Percentiles rank a stretch among this genome's conserved stretches.
Conservation (phyloP, 169 alveolate species). For the Plasmodium relictum region DNA sequence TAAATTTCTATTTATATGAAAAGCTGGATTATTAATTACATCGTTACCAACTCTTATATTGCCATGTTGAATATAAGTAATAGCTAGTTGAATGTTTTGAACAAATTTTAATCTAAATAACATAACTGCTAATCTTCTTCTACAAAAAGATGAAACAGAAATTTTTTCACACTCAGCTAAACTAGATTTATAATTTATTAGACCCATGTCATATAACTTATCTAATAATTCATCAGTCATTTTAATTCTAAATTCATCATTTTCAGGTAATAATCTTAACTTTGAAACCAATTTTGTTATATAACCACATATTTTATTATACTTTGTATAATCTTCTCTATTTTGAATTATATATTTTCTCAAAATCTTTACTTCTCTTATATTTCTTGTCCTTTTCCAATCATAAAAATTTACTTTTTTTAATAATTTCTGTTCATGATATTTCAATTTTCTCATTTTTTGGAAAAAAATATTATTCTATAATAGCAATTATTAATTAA, state of each 20-base stretch:
- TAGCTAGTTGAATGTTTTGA: slow-evolving; percentile 95
- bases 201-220: slow-evolving; percentile 96
- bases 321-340: slow-evolving; percentile 97
- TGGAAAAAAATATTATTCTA: not conserved
- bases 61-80: slow-evolving; percentile 97
- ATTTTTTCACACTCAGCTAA: slow-evolving; percentile 93
- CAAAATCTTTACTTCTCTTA: slow-evolving; percentile 94
- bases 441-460: slow-evolving; percentile 97
- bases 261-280: slow-evolving; percentile 93
- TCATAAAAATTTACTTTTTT: slow-evolving; percentile 96
- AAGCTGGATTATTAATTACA: slow-evolving; percentile 96
- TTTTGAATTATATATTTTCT: slow-evolving; percentile 96
- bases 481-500: no score
- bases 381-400: slow-evolving; percentile 94
- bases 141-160: slow-evolving; percentile 96
- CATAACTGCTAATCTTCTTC: slow-evolving; percentile 97
- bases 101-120: slow-evolving; percentile 94
- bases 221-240: slow-evolving; percentile 94
- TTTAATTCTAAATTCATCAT: slow-evolving; percentile 94
- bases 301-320: slow-evolving; percentile 96
- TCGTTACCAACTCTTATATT: slow-evolving; percentile 97
- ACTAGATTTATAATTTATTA: slow-evolving; percentile 92
- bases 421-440: slow-evolving; percentile 97
- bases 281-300: slow-evolving; percentile 94
- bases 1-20: slow-evolving; percentile 95